These are phyloP conservation scores for Ustulina deusta DNA, from an alignment of 2,329 filamentous ascomycete species.

Conservation along the genomic window DNA sequence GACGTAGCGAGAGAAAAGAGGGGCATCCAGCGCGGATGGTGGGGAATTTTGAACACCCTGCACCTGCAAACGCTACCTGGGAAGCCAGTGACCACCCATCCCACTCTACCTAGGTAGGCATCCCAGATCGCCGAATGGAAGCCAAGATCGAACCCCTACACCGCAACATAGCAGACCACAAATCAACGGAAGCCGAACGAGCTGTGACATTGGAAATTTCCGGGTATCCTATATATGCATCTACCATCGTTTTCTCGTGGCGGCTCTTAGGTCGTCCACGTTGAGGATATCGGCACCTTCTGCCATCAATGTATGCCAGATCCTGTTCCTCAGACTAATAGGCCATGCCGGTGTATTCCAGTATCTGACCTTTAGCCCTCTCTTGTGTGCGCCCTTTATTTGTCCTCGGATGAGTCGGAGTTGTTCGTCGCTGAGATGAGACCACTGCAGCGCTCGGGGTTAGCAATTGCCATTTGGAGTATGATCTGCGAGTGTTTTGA, in stretches of 20 bases:
- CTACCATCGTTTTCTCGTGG: slow-evolving; percentile 57
- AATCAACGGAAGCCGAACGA: neutral
- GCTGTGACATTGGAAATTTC: neutral
- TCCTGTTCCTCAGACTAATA: slow-evolving; percentile 61
- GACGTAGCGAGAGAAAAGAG: slow-evolving; percentile 27
- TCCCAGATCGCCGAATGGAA: neutral
- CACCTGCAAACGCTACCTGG: neutral
- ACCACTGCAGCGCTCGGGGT: slow-evolving; percentile 42
- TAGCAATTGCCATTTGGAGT: neutral
- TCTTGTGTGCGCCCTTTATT: slow-evolving; percentile 57
- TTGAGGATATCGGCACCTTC: slow-evolving; percentile 72
- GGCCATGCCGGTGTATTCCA: slow-evolving; percentile 72
- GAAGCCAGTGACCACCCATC: neutral
- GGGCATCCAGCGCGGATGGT: slow-evolving; percentile 13
- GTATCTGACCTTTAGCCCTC: slow-evolving; percentile 68
- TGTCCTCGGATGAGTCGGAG: slow-evolving; percentile 58
- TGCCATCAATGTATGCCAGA: slow-evolving; percentile 67
- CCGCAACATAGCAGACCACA: neutral
- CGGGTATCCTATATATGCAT: slow-evolving; percentile 14
- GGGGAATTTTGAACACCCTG: neutral
- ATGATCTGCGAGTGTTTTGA: neutral
- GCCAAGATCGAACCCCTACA: neutral
- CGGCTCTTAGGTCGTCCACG: slow-evolving; percentile 68
- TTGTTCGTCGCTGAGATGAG: slow-evolving; percentile 56
- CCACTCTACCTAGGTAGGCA: neutral